phyloP scores from a whole-genome alignment of 768 basidiomycete species.

The Aureoboletus auriporus region DNA sequence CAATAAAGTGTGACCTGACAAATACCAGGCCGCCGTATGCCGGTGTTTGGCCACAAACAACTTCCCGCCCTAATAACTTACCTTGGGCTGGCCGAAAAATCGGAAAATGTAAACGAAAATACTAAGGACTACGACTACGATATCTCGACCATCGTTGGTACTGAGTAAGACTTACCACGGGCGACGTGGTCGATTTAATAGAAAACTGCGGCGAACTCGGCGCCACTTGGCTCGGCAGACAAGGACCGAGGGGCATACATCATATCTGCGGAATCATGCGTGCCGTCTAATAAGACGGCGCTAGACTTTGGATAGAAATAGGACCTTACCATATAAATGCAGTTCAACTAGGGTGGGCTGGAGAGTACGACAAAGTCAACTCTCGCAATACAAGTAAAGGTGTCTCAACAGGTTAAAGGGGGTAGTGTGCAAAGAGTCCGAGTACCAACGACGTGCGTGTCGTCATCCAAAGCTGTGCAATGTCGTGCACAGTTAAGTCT shows the following conservation, averaged over 20 bases:
- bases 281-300: constrained; percentile 4
- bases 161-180: background rate
- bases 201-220: background rate
- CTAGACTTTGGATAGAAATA: background rate
- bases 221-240: background rate
- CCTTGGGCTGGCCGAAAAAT: constrained; percentile 14
- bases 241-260: background rate
- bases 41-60: constrained; percentile 31
- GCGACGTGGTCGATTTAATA: background rate
- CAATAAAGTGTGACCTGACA: constrained; percentile 30
- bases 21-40: constrained; percentile 26
- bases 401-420: background rate
- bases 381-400: background rate
- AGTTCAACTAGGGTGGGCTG: background rate
- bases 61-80: constrained; percentile 23
- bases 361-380: background rate
- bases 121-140: constrained; percentile 8
- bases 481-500: constrained; percentile 6
- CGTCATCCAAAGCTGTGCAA: constrained; percentile 23
- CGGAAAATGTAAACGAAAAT: constrained; percentile 13
- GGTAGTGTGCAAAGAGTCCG: background rate
- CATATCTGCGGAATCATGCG: background rate
- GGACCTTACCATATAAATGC: constrained; percentile 5
- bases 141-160: background rate
- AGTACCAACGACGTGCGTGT: background rate